Conservation (phyloP, 805 yeast genomes). For the Ogataea chonburiensis region DNA sequence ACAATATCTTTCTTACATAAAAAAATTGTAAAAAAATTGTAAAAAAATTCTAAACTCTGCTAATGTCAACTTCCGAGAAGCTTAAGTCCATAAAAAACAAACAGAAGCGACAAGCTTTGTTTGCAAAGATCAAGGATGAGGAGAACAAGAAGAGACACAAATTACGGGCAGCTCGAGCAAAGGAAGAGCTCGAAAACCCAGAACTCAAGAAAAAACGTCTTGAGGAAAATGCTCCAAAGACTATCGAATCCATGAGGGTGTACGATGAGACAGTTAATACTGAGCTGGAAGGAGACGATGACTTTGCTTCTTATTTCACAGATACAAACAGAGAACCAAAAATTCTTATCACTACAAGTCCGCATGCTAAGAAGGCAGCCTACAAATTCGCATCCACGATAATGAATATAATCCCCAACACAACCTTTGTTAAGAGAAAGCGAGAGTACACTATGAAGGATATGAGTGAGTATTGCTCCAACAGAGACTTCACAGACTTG, state of each 20-base stretch:
- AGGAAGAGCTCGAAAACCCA: slow-evolving; percentile 81
- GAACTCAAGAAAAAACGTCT: slow-evolving; percentile 78
- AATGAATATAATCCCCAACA: slow-evolving; percentile 80
- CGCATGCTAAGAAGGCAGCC: slow-evolving; percentile 80
- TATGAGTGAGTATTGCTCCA: slow-evolving; percentile 78
- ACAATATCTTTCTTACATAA: too few relatives aligned
- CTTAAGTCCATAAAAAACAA: slow-evolving; percentile 64
- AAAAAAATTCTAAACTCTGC: neutral
- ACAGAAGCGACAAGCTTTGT: slow-evolving; percentile 74
- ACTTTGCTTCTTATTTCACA: slow-evolving; percentile 57
- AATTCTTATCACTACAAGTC: slow-evolving; percentile 85
- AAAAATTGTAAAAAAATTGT: slow-evolving; percentile 5
- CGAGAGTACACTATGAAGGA: slow-evolving; percentile 81
- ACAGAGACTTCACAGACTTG: slow-evolving; percentile 84
- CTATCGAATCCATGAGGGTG: slow-evolving; percentile 80
- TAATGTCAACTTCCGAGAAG: slow-evolving; percentile 31
- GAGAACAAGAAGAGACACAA: slow-evolving; percentile 75
- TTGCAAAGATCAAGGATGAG: slow-evolving; percentile 70
- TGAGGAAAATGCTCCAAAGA: slow-evolving; percentile 71
- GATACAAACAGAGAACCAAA: slow-evolving; percentile 65
- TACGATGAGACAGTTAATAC: slow-evolving; percentile 76
- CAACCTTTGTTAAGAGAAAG: slow-evolving; percentile 84
- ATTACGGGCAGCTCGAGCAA: slow-evolving; percentile 77
- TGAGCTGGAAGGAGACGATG: slow-evolving; percentile 62
- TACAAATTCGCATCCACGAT: slow-evolving; percentile 87